A percentile compares a stretch with the other conserved stretches of the same genome.
These are phyloP conservation scores for Huntiella abstrusa DNA, from an alignment of 2,329 filamentous ascomycete species.

Conservation along the genomic window DNA sequence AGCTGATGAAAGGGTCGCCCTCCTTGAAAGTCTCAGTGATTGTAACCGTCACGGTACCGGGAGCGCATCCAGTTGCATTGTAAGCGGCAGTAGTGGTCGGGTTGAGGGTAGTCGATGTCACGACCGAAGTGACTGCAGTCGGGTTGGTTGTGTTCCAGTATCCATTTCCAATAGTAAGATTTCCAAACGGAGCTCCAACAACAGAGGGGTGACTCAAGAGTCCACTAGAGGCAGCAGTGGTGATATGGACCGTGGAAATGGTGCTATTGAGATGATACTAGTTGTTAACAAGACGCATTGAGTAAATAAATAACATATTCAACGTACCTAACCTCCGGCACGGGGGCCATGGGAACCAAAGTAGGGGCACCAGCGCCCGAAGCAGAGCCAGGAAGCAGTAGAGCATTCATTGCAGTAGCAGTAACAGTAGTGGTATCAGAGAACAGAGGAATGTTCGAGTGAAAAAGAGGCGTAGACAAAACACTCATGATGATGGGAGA, in stretches of 20 bases:
- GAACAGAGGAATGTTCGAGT: background rate
- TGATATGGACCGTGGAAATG: no score
- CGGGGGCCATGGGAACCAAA: background rate
- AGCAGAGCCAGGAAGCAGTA: slow-evolving; percentile 7
- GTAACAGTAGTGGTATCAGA: slow-evolving; percentile 2
- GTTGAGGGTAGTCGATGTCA: background rate
- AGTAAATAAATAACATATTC: background rate
- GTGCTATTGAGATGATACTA: no score
- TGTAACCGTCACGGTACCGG: slow-evolving; percentile 3
- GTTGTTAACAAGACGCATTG: background rate
- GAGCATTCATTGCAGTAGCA: slow-evolving; percentile 6
- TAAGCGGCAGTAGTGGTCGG: background rate
- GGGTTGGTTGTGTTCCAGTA: background rate
- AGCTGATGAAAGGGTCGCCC: slow-evolving; percentile 2
- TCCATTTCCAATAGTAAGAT: background rate
- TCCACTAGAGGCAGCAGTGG: no score
- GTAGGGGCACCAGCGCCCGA: slow-evolving; percentile 1
- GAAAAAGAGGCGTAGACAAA: background rate
- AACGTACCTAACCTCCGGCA: slow-evolving; percentile 7
- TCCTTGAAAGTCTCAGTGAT: slow-evolving; percentile 9
- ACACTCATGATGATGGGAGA: background rate
- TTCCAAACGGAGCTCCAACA: background rate
- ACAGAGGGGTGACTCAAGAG: no score
- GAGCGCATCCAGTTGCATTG: background rate
- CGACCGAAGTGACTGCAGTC: background rate